Percentiles rank a stretch among this genome's conserved stretches.
phyloP scores from a whole-genome alignment of 2,329 filamentous ascomycete genomes.

The Tolypocladium nubicola region DNA sequence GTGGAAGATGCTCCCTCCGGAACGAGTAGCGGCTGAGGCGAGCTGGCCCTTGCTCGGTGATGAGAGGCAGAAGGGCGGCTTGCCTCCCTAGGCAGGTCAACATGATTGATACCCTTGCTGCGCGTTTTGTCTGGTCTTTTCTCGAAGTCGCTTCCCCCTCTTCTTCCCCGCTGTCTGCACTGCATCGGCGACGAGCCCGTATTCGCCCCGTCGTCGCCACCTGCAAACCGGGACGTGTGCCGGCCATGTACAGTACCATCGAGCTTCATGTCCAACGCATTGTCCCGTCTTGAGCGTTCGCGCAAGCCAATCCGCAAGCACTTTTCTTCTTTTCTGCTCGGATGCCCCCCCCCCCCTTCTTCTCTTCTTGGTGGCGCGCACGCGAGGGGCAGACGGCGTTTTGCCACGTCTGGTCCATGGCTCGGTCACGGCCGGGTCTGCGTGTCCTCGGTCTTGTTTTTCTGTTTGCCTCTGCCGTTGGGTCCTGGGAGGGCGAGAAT shows the following conservation, averaged over 20 bases:
- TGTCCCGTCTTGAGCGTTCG: neutral
- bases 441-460: neutral
- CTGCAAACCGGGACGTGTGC: neutral
- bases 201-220: neutral
- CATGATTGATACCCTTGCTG: neutral
- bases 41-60: too few species aligned
- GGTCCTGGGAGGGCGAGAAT: neutral
- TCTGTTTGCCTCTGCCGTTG: neutral
- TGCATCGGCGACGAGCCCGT: neutral
- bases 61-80: neutral
- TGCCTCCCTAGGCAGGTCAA: neutral
- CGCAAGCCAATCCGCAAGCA: neutral
- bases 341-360: neutral
- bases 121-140: neutral
- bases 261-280: neutral
- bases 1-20: neutral
- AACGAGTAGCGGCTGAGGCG: neutral
- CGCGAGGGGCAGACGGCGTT: neutral
- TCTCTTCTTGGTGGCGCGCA: neutral
- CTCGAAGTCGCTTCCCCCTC: neutral
- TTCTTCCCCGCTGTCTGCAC: neutral
- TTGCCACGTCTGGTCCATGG: neutral
- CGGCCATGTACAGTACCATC: neutral
- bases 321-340: neutral
- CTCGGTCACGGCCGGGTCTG: too few species aligned